Base-by-base conservation (phyloP, 2,329 filamentous ascomycete species). In the Metarhizium sp. region DNA sequence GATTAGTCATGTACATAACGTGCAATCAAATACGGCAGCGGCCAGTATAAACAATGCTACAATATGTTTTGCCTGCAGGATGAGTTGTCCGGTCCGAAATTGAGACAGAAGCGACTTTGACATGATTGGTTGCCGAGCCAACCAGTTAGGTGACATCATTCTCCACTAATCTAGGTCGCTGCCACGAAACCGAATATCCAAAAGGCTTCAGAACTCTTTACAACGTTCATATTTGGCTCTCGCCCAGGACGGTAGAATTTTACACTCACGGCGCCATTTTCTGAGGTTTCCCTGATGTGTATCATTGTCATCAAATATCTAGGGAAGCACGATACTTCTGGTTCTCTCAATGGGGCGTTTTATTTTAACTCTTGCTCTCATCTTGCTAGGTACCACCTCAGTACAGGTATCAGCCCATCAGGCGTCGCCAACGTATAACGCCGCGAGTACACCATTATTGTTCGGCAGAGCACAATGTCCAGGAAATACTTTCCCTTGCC, bases 401-500 rank as follows among this genome's bases (percentile, higher is more conserved):
- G 18, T 16, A 16, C 42, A 45, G 45, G 25, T 8, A 48, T 48
- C 45, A 30, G 25, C 20, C 45, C 3, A 29, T 14, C 20, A 25
- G 16, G 25, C 52, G 25, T 40, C 38, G 18, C 11, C 63, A 25
- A 62, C 61, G 5, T 63, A 62, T 42, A 57, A 56, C 30, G 58
- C 63, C 20, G 59, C 59, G 18, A 60, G 63, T n/a, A 56, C 60
- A 10, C 50, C 62, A 10, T 57, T 66, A 32, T 43, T 61, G 47
- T 60, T 66, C 49, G 60, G 47, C 10, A 62, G 69, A 55, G 62
- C 64, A n/a, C 63, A 69, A 52, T 81, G 79, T 57, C 75, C 78
- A 7, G 67, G 70, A 51, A 72, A 78, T 61, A 80, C 75, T 57
- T 79, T 74, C 63, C 76, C 73, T 56, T 82, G 79, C 64, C 73